phyloP scores from a whole-genome alignment of 1,284 basidiomycete species.

The Exsudoporus floridanus region DNA sequence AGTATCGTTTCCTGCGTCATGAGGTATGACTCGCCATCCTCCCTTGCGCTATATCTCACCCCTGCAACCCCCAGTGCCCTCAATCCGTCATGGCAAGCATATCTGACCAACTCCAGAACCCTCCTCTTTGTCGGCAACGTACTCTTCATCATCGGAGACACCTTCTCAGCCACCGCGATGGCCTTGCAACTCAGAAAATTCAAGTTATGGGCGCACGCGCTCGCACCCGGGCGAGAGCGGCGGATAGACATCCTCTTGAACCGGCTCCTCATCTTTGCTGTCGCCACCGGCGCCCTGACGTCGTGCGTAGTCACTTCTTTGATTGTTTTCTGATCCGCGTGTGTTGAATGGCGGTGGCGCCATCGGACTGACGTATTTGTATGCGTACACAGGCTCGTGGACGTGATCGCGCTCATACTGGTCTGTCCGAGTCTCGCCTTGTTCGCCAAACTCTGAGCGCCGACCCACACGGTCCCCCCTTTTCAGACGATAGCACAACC shows the following conservation, averaged over 20 bases:
- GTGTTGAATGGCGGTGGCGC: too few species aligned
- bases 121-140: constrained; percentile 25
- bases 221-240: background rate
- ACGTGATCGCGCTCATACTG: constrained; percentile 30
- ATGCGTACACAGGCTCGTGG: constrained; percentile 23
- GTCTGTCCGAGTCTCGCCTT: constrained; percentile 8
- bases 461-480: too few species aligned
- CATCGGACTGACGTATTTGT: background rate
- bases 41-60: too few species aligned
- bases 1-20: constrained; percentile 16
- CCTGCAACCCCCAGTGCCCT: constrained; percentile 5
- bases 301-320: constrained; percentile 14
- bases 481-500: constrained; percentile 26
- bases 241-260: constrained; percentile 28
- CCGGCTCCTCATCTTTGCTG: constrained; percentile 25
- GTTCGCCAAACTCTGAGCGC: background rate
- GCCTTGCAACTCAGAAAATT: constrained; percentile 24
- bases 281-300: constrained; percentile 30
- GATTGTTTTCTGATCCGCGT: background rate
- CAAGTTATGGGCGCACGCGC: constrained; percentile 4
- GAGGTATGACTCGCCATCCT: constrained; percentile 16
- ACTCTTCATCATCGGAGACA: constrained; percentile 29
- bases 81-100: constrained; percentile 18
- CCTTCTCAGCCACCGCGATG: constrained; percentile 23
- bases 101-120: background rate